These are phyloP conservation scores for Colletotrichum theobromicola DNA, from an alignment of 2,329 filamentous ascomycete genomes.

Conservation along the genomic window DNA sequence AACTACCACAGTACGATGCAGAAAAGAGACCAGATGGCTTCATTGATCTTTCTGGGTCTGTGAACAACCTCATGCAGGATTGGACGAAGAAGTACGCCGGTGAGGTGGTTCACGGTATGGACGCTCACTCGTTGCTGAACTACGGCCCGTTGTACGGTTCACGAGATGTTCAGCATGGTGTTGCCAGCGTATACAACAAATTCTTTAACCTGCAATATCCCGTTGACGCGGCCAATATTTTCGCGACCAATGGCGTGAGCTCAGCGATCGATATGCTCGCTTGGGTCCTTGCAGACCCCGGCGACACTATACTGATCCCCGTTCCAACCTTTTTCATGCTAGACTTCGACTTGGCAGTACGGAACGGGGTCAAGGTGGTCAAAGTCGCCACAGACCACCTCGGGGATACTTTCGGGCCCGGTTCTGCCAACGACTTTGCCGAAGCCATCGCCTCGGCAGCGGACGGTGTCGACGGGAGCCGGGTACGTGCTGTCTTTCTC, in stretches of 20 bases:
- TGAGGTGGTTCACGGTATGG: background rate
- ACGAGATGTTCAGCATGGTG: background rate
- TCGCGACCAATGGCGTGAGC: background rate
- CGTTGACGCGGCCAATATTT: background rate
- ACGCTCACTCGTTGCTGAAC: background rate
- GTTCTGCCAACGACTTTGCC: accelerated
- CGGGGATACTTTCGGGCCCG: background rate
- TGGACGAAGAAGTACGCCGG: background rate
- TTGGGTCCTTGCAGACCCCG: background rate
- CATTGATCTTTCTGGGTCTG: background rate
- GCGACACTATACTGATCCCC: background rate
- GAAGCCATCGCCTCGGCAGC: background rate
- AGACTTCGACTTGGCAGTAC: background rate
- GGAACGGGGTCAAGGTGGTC: background rate
- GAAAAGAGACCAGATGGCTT: background rate
- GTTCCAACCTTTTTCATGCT: background rate
- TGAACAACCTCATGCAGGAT: background rate
- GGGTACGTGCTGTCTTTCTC: background rate
- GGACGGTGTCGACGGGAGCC: accelerated
- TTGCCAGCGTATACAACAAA: background rate
- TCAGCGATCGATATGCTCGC: background rate
- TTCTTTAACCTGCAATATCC: background rate
- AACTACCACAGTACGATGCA: background rate
- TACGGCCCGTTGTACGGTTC: background rate
- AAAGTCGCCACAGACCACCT: background rate